Conservation (phyloP, 352 stramenopile species). For the Phytopythium chamaehyphon region DNA sequence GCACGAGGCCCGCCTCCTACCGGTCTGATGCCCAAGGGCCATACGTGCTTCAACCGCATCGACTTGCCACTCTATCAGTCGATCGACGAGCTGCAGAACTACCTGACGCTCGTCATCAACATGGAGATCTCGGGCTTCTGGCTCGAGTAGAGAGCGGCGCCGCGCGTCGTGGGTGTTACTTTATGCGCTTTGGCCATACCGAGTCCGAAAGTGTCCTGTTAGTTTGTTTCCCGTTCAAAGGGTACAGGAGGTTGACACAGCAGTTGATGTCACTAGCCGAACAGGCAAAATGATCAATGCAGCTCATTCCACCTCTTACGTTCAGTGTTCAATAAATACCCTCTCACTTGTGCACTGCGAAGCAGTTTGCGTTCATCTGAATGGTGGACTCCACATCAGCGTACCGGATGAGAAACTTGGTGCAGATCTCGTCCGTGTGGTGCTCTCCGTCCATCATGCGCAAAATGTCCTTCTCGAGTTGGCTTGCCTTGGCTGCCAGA, state of each 20-base stretch:
- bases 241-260: neutral
- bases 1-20: conserved; percentile 52
- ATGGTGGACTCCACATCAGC: conserved; percentile 61
- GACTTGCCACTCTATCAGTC: conserved; percentile 77
- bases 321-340: conserved; percentile 1
- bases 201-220: neutral
- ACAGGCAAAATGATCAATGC: no score
- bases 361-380: conserved; percentile 63
- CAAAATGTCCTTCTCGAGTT: conserved; percentile 70
- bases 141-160: conserved; percentile 46
- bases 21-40: conserved; percentile 56
- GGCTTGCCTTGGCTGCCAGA: conserved; percentile 36
- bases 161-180: conserved; percentile 3
- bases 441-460: conserved; percentile 80
- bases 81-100: conserved; percentile 93
- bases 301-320: neutral
- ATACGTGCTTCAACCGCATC: conserved; percentile 86
- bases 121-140: conserved; percentile 96
- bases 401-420: conserved; percentile 62
- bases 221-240: neutral
- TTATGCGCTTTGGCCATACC: conserved; percentile 31
- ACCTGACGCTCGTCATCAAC: conserved; percentile 93
- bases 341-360: conserved; percentile 66
- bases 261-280: neutral
- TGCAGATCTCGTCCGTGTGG: conserved; percentile 86